Evolutionary conservation across 202 grass and related monocot genomes (phyloP).

Genomic region (Panicum virgatum): DNA sequence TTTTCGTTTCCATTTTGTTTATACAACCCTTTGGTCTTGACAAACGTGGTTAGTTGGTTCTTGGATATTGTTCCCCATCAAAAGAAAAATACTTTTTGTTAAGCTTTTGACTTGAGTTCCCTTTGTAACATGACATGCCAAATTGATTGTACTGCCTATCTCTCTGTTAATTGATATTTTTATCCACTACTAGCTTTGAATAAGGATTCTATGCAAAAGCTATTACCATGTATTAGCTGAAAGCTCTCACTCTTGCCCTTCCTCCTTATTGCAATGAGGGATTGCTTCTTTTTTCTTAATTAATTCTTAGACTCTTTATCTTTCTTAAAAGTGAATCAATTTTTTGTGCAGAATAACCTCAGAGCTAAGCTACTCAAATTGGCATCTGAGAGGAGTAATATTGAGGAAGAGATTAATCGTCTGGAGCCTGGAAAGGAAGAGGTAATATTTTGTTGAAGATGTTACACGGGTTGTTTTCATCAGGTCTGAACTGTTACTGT

Average conservation of each 20-base stretch:
- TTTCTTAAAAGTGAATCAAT: slow-evolving; percentile 16
- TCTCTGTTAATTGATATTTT: not conserved
- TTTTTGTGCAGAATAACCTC: slow-evolving; percentile 70
- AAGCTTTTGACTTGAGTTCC: not conserved
- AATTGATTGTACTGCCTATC: not conserved
- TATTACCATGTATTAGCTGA: slow-evolving; percentile 1
- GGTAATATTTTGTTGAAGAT: slow-evolving; percentile 52
- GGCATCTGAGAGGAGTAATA: slow-evolving; percentile 70
- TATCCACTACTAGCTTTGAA: slow-evolving; percentile 4
- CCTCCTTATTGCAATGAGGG: not conserved
- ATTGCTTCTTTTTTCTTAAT: not conserved
- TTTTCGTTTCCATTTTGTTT: not conserved
- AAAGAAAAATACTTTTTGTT: not conserved
- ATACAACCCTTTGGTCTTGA: not conserved
- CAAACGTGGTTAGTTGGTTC: not conserved
- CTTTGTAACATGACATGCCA: not conserved
- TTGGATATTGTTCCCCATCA: not conserved
- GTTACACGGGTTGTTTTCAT: slow-evolving; percentile 14
- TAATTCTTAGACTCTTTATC: slow-evolving; percentile 15
- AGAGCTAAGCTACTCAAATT: slow-evolving; percentile 76
- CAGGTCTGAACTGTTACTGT: slow-evolving; percentile 18
- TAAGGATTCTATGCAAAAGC: slow-evolving; percentile 15
- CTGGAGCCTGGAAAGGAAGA: slow-evolving; percentile 75
- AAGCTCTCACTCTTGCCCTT: not conserved
- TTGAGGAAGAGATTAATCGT: slow-evolving; percentile 70